Evolutionary conservation across 2,329 filamentous ascomycete species (phyloP).

Genomic region (Xylaria hypoxylon): DNA sequence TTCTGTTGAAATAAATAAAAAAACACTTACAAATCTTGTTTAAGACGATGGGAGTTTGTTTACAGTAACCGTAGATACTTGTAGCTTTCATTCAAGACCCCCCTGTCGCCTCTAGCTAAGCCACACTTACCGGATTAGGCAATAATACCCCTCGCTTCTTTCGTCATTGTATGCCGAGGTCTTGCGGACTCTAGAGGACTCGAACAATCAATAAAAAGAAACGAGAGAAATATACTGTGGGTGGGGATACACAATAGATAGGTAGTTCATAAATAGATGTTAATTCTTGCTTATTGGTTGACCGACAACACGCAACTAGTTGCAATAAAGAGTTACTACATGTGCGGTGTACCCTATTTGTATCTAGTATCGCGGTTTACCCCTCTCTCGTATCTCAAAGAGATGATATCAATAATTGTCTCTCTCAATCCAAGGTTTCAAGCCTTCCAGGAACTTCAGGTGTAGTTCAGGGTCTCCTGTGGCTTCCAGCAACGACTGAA

Average conservation of each 20-base stretch:
- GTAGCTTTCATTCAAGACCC: no score
- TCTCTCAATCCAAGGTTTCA: conserved; percentile 57
- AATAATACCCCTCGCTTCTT: conserved; percentile 20
- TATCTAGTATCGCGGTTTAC: background rate
- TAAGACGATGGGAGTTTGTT: no score
- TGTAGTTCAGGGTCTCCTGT: conserved; percentile 56
- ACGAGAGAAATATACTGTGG: no score
- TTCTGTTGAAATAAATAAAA: background rate
- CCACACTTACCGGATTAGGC: conserved; percentile 25
- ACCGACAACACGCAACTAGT: background rate
- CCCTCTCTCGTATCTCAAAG: background rate
- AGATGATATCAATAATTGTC: conserved; percentile 50
- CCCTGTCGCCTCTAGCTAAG: background rate
- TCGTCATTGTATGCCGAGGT: background rate
- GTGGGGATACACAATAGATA: background rate
- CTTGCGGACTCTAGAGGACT: no score
- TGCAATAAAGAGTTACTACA: background rate
- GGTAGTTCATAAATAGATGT: background rate
- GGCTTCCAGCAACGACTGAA: conserved; percentile 52
- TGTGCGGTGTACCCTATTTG: background rate
- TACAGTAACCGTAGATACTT: no score
- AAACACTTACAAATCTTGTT: background rate
- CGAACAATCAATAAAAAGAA: no score
- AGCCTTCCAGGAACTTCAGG: conserved; percentile 55
- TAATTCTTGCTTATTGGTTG: background rate